phyloP scores from a whole-genome alignment of 768 basidiomycete genomes.

The Pulveroboletus sp. region DNA sequence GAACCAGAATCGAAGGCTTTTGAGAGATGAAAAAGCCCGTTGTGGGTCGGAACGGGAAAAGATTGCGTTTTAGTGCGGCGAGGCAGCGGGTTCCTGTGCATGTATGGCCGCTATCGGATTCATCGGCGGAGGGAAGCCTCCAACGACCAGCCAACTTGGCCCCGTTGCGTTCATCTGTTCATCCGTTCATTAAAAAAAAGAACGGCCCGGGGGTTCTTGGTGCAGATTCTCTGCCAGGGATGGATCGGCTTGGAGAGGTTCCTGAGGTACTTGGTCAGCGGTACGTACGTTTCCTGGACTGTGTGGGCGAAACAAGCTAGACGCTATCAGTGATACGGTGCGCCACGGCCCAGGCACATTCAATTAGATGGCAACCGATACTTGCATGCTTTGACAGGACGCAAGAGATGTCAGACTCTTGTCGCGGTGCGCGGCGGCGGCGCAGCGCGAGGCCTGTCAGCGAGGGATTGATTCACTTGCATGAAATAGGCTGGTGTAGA shows the following conservation, averaged over 20 bases:
- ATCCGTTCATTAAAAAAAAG: not conserved
- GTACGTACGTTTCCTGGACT: not conserved
- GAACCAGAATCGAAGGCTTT: not conserved
- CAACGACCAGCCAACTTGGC: not conserved
- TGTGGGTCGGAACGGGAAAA: not conserved
- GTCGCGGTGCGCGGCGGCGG: not conserved
- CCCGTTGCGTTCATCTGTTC: too few species aligned
- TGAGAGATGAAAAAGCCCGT: not conserved
- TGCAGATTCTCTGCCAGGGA: not conserved
- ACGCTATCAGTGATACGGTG: not conserved
- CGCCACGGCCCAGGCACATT: constrained; percentile 3
- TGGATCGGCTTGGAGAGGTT: too few species aligned
- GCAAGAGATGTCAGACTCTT: not conserved
- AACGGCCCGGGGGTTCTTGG: not conserved
- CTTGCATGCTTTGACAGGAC: not conserved
- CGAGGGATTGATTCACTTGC: too few species aligned
- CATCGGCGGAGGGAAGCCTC: constrained; percentile 1
- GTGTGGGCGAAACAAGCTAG: not conserved
- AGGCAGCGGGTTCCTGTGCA: constrained; percentile 4
- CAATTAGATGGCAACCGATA: not conserved
- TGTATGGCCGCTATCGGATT: not conserved
- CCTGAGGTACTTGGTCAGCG: too few species aligned
- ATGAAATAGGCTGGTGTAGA: not conserved
- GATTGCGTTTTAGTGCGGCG: not conserved
- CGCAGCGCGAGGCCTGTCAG: too few species aligned